Conservation (phyloP, 768 basidiomycete species). For the Daedalea quercina region DNA sequence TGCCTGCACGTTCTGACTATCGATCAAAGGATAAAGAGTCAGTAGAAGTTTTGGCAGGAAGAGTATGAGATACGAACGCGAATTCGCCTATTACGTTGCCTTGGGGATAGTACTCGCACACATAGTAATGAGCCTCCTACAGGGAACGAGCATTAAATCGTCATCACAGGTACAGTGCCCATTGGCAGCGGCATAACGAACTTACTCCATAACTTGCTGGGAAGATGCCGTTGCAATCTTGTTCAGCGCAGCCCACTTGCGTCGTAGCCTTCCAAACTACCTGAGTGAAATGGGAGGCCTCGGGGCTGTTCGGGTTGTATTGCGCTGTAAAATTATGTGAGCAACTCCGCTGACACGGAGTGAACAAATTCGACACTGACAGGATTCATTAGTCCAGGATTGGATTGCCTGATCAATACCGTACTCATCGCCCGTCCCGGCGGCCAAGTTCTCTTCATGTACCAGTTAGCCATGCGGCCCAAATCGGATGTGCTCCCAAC, state of each 20-base stretch:
- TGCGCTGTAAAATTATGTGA: conserved; percentile 30
- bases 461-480: neutral
- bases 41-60: neutral
- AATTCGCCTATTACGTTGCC: conserved; percentile 64
- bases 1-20: conserved; percentile 26
- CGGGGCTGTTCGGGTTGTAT: conserved; percentile 52
- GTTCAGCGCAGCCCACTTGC: conserved; percentile 57
- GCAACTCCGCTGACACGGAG: neutral
- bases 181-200: conserved; percentile 3
- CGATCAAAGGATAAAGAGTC: neutral
- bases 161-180: neutral
- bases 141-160: neutral
- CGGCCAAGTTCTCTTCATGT: conserved; percentile 64
- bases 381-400: conserved; percentile 62
- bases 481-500: neutral
- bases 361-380: conserved; percentile 32
- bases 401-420: conserved; percentile 43
- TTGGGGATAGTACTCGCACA: conserved; percentile 61
- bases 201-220: conserved; percentile 46
- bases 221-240: conserved; percentile 54
- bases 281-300: conserved; percentile 66
- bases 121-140: conserved; percentile 51
- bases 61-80: conserved; percentile 33
- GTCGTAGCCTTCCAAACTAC: conserved; percentile 68
- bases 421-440: conserved; percentile 53